These are phyloP conservation scores for Taphrina wiesneri DNA, from an alignment of 1,139 yeast species.

Conservation along the genomic window DNA sequence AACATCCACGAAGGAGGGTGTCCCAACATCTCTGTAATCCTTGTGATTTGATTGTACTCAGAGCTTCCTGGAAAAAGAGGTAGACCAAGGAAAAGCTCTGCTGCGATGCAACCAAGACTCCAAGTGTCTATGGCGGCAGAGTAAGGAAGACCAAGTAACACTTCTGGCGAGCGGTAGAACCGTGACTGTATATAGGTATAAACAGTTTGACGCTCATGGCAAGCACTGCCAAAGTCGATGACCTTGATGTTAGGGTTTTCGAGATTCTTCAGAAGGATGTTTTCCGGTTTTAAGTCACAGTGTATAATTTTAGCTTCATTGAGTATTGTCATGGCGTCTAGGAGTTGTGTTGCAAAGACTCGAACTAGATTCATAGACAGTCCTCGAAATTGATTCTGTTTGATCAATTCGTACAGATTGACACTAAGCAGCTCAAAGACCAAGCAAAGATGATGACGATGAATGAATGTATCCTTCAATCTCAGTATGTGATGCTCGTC, in stretches of 20 bases:
- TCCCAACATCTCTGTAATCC: slow-evolving; percentile 82
- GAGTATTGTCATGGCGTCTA: slow-evolving; percentile 75
- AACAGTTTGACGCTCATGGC: slow-evolving; percentile 84
- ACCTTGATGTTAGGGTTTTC: slow-evolving; percentile 88
- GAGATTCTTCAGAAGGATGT: slow-evolving; percentile 69
- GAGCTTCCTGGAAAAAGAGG: slow-evolving; percentile 96
- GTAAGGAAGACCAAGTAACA: slow-evolving; percentile 77
- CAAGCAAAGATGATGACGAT: slow-evolving; percentile 85
- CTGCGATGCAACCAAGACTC: slow-evolving; percentile 96
- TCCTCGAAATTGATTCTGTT: slow-evolving; percentile 93
- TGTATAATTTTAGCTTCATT: slow-evolving; percentile 86
- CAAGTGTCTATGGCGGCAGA: slow-evolving; percentile 96
- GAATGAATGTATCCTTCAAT: slow-evolving; percentile 84
- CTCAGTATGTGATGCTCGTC: slow-evolving; percentile 75
- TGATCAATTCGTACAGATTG: slow-evolving; percentile 83
- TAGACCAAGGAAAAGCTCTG: slow-evolving; percentile 86
- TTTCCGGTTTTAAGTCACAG: slow-evolving; percentile 96
- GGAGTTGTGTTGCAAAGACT: slow-evolving; percentile 72
- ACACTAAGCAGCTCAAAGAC: slow-evolving; percentile 88
- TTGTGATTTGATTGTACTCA: slow-evolving; percentile 83
- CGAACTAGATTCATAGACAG: slow-evolving; percentile 77
- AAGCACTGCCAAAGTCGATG: slow-evolving; percentile 95
- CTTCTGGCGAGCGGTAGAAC: slow-evolving; percentile 95
- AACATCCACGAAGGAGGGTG: slow-evolving; percentile 93
- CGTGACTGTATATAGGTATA: slow-evolving; percentile 95